Base-by-base conservation (phyloP, 2,329 filamentous ascomycete species). In the Verticillium isaacii region DNA sequence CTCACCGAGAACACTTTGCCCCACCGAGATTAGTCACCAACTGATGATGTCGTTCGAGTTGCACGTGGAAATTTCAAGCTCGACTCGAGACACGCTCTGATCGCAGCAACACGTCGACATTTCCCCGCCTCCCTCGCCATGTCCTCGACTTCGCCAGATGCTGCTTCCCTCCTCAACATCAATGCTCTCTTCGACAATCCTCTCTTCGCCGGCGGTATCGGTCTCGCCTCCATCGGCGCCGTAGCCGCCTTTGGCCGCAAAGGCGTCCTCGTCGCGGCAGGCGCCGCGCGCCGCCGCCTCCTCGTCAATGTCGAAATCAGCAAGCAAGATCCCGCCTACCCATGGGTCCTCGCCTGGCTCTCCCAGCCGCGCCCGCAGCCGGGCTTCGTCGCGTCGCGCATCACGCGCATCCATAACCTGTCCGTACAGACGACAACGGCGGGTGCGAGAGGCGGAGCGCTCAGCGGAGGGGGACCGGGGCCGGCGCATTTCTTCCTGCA, bases 301-400 rank as follows among this genome's bases (percentile, higher is more conserved):
- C 87, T 99, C 34, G 92, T 98, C 69, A 93, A 97, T 70, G 88
- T 99, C 70, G 95, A 99, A 76, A 97, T 99, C 75, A 94, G 91
- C 74, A 91, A 92, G 72, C 91, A 94, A 70, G 95, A 99, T 77
- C 88, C 92, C 55, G 93, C 94, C 1, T 99, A 98, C 73, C 88
- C 88, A 50, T 98, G 93, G 94, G 87, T 99, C 52, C 83, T 99
- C 11, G 89, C 93, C 66, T 99, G 95, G 93, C 90, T 99, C 74
- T 93, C 93, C 7, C 85, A 92, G 61, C 92, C 92, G 66, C 91
- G 93, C 59, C 41, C 50, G 52, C 83, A 87, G 60, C 75, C 80
- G 71, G 91, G 82, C 64, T 89, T 83, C 70, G 77, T 89, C 39
- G 81, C 82, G 23, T 82, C 79, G 34, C 82, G 80, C 50, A 72